These are phyloP conservation scores for Magnolia sinica DNA, from an alignment of 164 flowering plant species.

Conservation along the genomic window DNA sequence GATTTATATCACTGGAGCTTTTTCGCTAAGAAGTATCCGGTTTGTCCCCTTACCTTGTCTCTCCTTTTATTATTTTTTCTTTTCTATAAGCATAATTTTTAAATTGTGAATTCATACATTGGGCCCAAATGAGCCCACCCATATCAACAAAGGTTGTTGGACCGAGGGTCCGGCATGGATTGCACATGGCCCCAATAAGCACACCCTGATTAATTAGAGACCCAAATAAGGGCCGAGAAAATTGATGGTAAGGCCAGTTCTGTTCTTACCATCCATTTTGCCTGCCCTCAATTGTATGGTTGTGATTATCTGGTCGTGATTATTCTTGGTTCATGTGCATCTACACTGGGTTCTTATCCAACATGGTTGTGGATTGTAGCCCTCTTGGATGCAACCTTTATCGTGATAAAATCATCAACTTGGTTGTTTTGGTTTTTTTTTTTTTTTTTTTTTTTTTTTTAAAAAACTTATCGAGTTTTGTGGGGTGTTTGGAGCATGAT, in stretches of 20 bases:
- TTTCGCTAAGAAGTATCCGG: constrained; percentile 79
- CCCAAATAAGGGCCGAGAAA: too few species aligned
- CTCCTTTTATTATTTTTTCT: background rate
- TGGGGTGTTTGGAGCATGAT: background rate
- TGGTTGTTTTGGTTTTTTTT: too few species aligned
- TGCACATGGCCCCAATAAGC: too few species aligned
- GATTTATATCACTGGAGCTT: constrained; percentile 82
- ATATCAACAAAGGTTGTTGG: too few species aligned
- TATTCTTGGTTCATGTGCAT: background rate
- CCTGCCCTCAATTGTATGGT: background rate
- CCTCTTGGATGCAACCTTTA: too few species aligned
- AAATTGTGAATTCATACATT: background rate
- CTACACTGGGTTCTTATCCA: background rate
- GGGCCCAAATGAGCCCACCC: too few species aligned
- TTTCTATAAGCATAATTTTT: background rate
- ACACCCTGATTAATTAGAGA: too few species aligned
- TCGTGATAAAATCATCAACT: too few species aligned
- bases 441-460: too few species aligned
- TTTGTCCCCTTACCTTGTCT: constrained; percentile 28
- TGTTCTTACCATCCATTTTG: background rate
- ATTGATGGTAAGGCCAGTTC: background rate
- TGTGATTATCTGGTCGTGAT: background rate
- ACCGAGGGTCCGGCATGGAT: too few species aligned
- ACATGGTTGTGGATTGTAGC: too few species aligned
- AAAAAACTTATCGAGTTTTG: background rate